phyloP scores from a whole-genome alignment of 352 stramenopile genomes.

The Globisporangium nunn region DNA sequence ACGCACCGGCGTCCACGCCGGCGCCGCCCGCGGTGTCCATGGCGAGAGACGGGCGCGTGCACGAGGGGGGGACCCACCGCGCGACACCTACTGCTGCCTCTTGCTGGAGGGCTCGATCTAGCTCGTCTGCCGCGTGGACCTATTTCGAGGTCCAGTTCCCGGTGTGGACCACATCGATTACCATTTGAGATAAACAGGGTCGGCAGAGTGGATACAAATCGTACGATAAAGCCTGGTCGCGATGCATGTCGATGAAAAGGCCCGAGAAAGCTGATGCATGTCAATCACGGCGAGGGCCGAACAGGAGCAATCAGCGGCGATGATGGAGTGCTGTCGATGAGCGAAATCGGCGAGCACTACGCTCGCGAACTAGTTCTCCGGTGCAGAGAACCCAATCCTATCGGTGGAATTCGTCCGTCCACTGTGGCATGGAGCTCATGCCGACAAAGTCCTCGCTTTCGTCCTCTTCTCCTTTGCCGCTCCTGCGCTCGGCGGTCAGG shows the following conservation, averaged over 20 bases:
- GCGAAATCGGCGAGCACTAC: background rate
- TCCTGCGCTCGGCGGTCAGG: background rate
- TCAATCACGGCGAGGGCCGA: too few species aligned
- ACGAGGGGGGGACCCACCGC: too few species aligned
- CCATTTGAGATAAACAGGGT: background rate
- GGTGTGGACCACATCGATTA: background rate
- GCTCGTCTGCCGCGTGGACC: too few species aligned
- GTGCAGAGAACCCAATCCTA: background rate
- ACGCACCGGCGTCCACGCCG: conserved; percentile 2
- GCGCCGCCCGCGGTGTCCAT: conserved; percentile 2
- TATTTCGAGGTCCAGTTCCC: too few species aligned
- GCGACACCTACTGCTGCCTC: too few species aligned
- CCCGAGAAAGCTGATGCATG: too few species aligned
- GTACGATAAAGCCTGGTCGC: background rate
- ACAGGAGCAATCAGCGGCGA: too few species aligned
- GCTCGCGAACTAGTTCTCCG: too few species aligned
- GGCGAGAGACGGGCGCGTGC: conserved; percentile 1
- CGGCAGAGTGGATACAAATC: background rate
- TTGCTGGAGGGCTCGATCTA: too few species aligned
- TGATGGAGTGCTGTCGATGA: too few species aligned
- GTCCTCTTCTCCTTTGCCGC: background rate
- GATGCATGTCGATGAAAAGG: too few species aligned
- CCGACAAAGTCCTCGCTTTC: conserved; percentile 21
- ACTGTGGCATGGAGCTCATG: conserved; percentile 52
- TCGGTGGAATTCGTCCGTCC: conserved; percentile 65